Evolutionary conservation across 2,329 filamentous ascomycete species (phyloP), one percentile per base, ranked within the genome.

Genomic region (Microcyclospora pomicola): DNA sequence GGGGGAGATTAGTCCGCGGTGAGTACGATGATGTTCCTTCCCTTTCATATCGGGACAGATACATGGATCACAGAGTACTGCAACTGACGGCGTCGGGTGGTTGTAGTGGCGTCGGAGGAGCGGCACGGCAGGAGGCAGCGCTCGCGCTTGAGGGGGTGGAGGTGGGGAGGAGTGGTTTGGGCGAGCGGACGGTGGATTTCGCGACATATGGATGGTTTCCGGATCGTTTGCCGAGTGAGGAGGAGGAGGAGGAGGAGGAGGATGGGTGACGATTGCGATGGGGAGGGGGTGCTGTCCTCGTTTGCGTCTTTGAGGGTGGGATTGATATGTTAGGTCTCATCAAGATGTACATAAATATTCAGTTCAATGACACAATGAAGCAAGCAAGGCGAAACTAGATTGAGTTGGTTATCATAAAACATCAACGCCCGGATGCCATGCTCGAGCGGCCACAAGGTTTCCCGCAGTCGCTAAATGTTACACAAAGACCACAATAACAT

Each of bases 1-100:
- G 60, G 87, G 88, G 15, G 67, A 75, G 42, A 92, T 96, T 48
- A 93, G 86, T 33, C 82, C 82, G 6, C 75, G 87, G 84, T 88
- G 53, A 48, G 64, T 57, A 24, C 19, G 19, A 24, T 7, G 19
- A 24, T 24, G 7, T 24, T 7, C 19, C 7, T 35, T 29, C 33
- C n/a, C 31, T 11, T 14, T 30, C 33, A 39, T 31, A 9, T 31
- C 27, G 11, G 31, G 16, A n/a, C n/a, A n/a, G n/a, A 13, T 14
- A 16, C 13, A 27, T 31, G 12, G 19, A 27, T 33, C 33, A 14
- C 15, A 31, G 19, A 28, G 34, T 35, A 36, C 31, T 15, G 24
- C 31, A 33, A 37, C 31, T 24, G 7, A 24, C 7, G 19, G 19
- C 19, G 19, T 24, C 5, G 5, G 19, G 31, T 31, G 19, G 15